Percentiles rank a stretch among this genome's conserved stretches.
Conservation (phyloP, 2,329 filamentous ascomycete species). For the Penicillium oxalicum region DNA sequence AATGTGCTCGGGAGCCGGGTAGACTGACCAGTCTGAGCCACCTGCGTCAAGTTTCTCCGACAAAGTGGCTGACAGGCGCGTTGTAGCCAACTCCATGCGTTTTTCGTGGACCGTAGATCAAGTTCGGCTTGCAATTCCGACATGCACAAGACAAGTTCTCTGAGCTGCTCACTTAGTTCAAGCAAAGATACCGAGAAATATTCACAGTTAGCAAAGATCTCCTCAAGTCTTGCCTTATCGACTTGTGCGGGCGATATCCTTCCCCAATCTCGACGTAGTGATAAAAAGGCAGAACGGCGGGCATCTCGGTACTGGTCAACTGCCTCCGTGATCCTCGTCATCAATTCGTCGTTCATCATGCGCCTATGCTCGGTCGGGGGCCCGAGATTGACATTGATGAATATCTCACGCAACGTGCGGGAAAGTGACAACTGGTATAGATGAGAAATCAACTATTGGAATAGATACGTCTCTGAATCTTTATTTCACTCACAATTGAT, state of each 20-base stretch:
- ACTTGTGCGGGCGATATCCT: constrained; percentile 67
- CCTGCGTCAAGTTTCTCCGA: not conserved
- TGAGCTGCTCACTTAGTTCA: constrained; percentile 85
- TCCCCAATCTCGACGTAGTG: not conserved
- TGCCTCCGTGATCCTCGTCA: not conserved
- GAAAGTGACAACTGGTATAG: not conserved
- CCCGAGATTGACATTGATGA: not conserved
- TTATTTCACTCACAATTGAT: not conserved
- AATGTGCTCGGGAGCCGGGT: too few species aligned
- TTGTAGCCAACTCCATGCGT: not conserved
- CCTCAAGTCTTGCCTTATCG: constrained; percentile 87
- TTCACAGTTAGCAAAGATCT: constrained; percentile 91
- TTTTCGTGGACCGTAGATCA: not conserved
- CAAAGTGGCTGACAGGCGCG: not conserved
- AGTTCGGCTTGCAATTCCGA: constrained; percentile 52
- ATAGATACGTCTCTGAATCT: too few species aligned
- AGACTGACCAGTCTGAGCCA: too few species aligned
- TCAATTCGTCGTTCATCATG: not conserved
- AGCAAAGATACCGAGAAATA: constrained; percentile 91
- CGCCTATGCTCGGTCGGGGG: not conserved
- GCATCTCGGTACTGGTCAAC: constrained; percentile 71
- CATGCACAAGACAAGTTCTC: constrained; percentile 72
- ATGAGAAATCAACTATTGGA: too few species aligned
- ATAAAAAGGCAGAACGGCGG: constrained; percentile 61
- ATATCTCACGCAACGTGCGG: not conserved